Percentiles rank a stretch among this genome's conserved stretches.
These are phyloP conservation scores for Pelagophyceae sp. DNA, from an alignment of 352 stramenopile genomes.

Conservation along the genomic window DNA sequence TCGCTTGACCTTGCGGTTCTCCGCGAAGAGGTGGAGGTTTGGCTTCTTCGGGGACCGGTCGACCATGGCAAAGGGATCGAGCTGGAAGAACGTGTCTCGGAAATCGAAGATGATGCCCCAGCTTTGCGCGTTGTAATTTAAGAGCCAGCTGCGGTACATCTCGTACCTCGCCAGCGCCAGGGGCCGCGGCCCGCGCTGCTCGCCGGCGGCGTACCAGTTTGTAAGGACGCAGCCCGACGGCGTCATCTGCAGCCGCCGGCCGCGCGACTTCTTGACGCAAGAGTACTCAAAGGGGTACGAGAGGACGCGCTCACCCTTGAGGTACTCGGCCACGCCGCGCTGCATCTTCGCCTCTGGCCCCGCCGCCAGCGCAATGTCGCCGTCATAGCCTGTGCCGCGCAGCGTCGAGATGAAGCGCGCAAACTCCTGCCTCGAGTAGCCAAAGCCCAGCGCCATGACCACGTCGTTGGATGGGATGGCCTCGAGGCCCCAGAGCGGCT, in stretches of 20 bases:
- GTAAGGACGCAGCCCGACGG: conserved; percentile 2
- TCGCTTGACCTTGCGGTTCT: conserved; percentile 6
- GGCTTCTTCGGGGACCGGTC: background rate
- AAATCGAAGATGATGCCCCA: conserved; percentile 21
- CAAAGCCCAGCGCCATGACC: conserved; percentile 16
- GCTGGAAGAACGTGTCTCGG: conserved; percentile 20
- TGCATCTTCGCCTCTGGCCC: background rate
- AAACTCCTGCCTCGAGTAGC: conserved; percentile 7
- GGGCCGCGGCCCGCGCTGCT: background rate
- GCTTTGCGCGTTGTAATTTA: background rate
- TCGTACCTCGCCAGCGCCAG: conserved; percentile 1
- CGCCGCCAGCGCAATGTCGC: conserved; percentile 9
- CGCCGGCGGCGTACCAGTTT: conserved; percentile 12
- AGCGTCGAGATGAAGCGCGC: conserved; percentile 12
- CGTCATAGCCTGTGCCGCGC: background rate
- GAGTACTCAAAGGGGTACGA: background rate
- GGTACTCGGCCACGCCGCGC: conserved; percentile 1
- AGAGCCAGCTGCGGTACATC: conserved; percentile 13
- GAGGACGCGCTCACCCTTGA: background rate
- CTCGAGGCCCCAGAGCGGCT: conserved; percentile 13
- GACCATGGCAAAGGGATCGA: background rate
- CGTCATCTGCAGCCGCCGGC: conserved; percentile 16
- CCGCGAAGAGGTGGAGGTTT: conserved; percentile 15
- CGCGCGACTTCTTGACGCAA: background rate
- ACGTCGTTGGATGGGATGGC: background rate